Conservation (phyloP, 768 basidiomycete species). For the Pulveroboletus sp. region DNA sequence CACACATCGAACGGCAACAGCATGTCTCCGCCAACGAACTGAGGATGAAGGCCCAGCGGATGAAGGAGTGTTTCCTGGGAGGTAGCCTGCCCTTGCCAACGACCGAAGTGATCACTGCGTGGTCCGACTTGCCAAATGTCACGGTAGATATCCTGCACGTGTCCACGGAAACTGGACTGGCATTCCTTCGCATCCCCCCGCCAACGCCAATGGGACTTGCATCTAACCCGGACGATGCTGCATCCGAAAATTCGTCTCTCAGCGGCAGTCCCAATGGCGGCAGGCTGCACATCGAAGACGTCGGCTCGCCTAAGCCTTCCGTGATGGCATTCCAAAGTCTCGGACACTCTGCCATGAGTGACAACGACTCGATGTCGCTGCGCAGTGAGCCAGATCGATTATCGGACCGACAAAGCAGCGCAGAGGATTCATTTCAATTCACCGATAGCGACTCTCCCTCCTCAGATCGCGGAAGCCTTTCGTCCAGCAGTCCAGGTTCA, state of each 20-base stretch:
- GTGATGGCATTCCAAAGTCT: neutral
- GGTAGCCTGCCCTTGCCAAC: slow-evolving; percentile 16
- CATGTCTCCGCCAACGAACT: slow-evolving; percentile 14
- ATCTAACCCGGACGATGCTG: slow-evolving; percentile 2
- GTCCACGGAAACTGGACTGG: neutral
- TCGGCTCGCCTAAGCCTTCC: neutral
- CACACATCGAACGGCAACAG: slow-evolving; percentile 5
- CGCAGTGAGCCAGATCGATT: neutral
- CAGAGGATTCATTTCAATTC: neutral
- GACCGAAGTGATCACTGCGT: slow-evolving; percentile 14
- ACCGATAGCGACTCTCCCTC: neutral
- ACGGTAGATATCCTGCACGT: slow-evolving; percentile 10
- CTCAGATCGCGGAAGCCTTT: slow-evolving; percentile 12
- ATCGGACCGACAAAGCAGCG: neutral
- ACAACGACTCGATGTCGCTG: neutral
- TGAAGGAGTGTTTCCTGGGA: slow-evolving; percentile 16
- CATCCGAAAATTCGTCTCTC: neutral
- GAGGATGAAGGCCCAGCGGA: slow-evolving; percentile 8
- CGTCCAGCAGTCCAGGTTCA: neutral
- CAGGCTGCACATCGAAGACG: slow-evolving; percentile 2
- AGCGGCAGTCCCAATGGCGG: neutral
- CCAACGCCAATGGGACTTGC: slow-evolving; percentile 13
- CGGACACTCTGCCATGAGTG: neutral
- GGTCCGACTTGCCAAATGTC: slow-evolving; percentile 25
- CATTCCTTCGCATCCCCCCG: slow-evolving; percentile 14